Conservation (phyloP, 2,329 filamentous ascomycete genomes). For the Fusarium circinatum region DNA sequence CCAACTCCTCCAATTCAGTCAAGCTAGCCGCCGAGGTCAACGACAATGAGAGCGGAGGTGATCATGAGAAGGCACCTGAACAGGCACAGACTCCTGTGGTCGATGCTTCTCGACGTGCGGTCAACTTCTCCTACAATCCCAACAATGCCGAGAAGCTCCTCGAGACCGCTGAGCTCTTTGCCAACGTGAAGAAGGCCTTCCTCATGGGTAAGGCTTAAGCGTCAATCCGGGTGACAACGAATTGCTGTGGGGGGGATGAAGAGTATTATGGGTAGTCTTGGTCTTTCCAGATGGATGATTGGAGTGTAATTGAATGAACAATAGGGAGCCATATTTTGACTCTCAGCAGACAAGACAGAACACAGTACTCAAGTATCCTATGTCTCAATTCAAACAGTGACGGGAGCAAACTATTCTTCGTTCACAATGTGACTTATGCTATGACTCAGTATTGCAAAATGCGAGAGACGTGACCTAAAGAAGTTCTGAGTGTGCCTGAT, state of each 20-base stretch:
- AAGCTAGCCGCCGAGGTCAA: not conserved
- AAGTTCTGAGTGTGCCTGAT: not conserved
- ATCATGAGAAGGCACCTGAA: not conserved
- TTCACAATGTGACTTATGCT: not conserved
- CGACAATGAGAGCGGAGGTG: not conserved
- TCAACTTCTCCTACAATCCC: constrained; percentile 4
- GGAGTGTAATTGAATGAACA: not conserved
- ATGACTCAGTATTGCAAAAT: not conserved
- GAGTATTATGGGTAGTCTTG: not conserved
- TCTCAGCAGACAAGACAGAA: not conserved
- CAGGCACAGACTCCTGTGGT: not conserved
- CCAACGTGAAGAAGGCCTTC: constrained; percentile 23
- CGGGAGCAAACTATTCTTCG: not conserved
- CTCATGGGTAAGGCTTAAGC: not conserved
- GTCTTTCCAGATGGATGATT: not conserved
- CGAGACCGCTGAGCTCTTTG: not conserved
- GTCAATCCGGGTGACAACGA: not conserved
- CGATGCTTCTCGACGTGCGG: not conserved
- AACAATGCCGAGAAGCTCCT: constrained; percentile 7
- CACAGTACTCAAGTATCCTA: not conserved
- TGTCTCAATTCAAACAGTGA: not conserved
- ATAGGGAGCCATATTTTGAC: not conserved
- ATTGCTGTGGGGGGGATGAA: not conserved
- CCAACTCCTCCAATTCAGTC: not conserved
- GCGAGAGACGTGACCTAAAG: not conserved